These are phyloP conservation scores for Leccinum subgranulosum DNA, from an alignment of 768 basidiomycete genomes.

Conservation along the genomic window DNA sequence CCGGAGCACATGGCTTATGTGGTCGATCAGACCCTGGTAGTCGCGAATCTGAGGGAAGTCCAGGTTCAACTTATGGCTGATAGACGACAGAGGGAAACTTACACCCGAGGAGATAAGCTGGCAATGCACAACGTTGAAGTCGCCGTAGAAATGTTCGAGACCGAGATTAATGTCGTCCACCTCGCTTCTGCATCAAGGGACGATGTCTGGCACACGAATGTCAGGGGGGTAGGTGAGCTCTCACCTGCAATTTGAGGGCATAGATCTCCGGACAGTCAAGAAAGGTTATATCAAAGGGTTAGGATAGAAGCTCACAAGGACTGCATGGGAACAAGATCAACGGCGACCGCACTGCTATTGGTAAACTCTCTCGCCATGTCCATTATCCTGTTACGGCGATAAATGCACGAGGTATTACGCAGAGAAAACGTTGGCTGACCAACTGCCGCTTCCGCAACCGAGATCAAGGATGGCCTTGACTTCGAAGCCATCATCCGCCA, in stretches of 20 bases:
- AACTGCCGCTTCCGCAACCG: slow-evolving; percentile 77
- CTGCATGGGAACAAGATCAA: slow-evolving; percentile 82
- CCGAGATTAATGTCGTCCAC: slow-evolving; percentile 85
- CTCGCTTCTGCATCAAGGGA: slow-evolving; percentile 54
- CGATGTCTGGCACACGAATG: slow-evolving; percentile 3
- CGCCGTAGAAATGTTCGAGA: slow-evolving; percentile 75
- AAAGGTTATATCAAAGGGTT: slow-evolving; percentile 11
- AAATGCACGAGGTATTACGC: not conserved
- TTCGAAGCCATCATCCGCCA: slow-evolving; percentile 58
- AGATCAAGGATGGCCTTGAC: slow-evolving; percentile 67
- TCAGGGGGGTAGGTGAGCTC: slow-evolving; percentile 6
- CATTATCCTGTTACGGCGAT: slow-evolving; percentile 55
- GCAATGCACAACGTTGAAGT: slow-evolving; percentile 74
- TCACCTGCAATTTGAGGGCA: slow-evolving; percentile 72
- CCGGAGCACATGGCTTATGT: slow-evolving; percentile 62
- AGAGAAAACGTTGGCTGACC: slow-evolving; percentile 40
- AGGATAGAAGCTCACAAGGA: slow-evolving; percentile 45
- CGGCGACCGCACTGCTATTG: slow-evolving; percentile 62
- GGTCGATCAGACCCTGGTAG: slow-evolving; percentile 59
- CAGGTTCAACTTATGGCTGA: slow-evolving; percentile 10
- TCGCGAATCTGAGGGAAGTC: slow-evolving; percentile 56
- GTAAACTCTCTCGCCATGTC: slow-evolving; percentile 74
- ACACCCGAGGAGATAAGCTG: slow-evolving; percentile 74
- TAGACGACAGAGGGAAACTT: slow-evolving; percentile 29
- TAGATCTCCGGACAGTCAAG: slow-evolving; percentile 40